Percentiles rank a stretch among this genome's conserved stretches.
phyloP scores from a whole-genome alignment of 2,329 filamentous ascomycete genomes.

The Fusarium poae region DNA sequence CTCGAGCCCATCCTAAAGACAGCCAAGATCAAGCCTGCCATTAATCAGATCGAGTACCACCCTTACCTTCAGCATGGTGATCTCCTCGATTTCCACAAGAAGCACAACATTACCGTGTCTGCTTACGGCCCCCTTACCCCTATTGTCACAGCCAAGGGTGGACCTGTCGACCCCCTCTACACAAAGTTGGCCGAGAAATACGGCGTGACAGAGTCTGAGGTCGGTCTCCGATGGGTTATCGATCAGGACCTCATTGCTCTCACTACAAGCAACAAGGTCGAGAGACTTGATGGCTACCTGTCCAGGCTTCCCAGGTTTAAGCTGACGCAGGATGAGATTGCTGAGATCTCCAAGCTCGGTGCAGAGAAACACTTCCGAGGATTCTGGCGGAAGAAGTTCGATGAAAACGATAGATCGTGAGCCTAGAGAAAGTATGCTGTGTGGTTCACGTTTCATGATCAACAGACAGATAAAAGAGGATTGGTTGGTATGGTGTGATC shows the following conservation, averaged over 20 bases:
- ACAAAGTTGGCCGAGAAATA: slow-evolving; percentile 68
- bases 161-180: slow-evolving; percentile 67
- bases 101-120: slow-evolving; percentile 68
- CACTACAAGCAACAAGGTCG: slow-evolving; percentile 71
- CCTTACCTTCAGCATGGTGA: slow-evolving; percentile 77
- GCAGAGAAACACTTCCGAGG: slow-evolving; percentile 71
- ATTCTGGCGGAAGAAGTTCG: slow-evolving; percentile 70
- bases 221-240: slow-evolving; percentile 71
- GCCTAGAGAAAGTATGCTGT: background rate
- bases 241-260: slow-evolving; percentile 71
- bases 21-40: slow-evolving; percentile 72
- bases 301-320: slow-evolving; percentile 66
- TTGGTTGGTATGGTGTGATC: background rate
- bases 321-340: slow-evolving; percentile 70
- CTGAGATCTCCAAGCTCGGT: slow-evolving; percentile 67
- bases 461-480: background rate
- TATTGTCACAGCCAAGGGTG: slow-evolving; percentile 61
- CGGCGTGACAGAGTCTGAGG: slow-evolving; percentile 66
- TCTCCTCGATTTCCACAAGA: slow-evolving; percentile 68
- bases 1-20: slow-evolving; percentile 69
- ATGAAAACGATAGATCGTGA: slow-evolving; percentile 61
- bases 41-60: slow-evolving; percentile 87
- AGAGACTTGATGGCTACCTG: slow-evolving; percentile 69
- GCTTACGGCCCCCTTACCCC: slow-evolving; percentile 70
- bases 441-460: background rate